Percentiles rank a stretch among this genome's conserved stretches.
These are phyloP conservation scores for Lipomyces anomalus DNA, from an alignment of 805 yeast species.

Conservation along the genomic window DNA sequence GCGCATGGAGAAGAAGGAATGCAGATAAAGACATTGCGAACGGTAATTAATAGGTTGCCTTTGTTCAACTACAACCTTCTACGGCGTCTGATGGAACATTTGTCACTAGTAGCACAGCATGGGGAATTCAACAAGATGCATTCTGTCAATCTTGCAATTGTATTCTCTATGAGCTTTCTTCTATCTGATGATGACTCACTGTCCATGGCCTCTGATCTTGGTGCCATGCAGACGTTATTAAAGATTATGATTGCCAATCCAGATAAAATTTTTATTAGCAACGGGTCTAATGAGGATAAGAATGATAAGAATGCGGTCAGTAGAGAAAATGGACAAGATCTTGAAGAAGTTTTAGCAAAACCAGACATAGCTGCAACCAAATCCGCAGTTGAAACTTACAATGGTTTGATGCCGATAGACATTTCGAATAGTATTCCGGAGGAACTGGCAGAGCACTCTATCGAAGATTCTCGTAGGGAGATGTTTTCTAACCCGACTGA, in stretches of 20 bases:
- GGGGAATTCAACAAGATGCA: constrained; percentile 77
- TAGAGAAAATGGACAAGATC: no score
- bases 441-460: no score
- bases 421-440: no score
- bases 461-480: no score
- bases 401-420: no score
- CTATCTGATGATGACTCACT: constrained; percentile 28
- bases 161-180: constrained; percentile 63
- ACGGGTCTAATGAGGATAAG: no score
- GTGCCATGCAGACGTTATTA: constrained; percentile 49
- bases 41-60: constrained; percentile 48
- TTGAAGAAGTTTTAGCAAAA: no score
- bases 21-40: constrained; percentile 48
- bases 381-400: no score
- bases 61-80: constrained; percentile 60
- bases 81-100: constrained; percentile 61
- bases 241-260: constrained; percentile 41
- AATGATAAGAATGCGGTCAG: no score
- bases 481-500: no score
- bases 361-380: no score
- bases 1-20: constrained; percentile 50
- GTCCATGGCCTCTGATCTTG: constrained; percentile 45
- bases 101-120: constrained; percentile 60
- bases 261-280: constrained; percentile 29
- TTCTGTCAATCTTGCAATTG: constrained; percentile 83